Evolutionary conservation across 331 rosid species (phyloP).

Genomic region (Prunus yedoensis): DNA sequence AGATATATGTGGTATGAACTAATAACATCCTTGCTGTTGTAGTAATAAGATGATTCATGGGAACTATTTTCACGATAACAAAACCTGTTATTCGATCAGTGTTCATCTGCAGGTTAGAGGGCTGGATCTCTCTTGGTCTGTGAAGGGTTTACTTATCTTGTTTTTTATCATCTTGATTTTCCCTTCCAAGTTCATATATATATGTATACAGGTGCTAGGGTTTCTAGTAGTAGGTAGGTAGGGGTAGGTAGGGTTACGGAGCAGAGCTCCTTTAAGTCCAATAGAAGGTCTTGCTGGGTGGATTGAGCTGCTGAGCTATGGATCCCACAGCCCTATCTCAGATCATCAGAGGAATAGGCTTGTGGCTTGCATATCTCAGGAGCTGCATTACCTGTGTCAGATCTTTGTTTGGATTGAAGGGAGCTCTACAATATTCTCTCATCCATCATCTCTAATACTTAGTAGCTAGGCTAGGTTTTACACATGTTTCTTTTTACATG

Average conservation of each 20-base stretch:
- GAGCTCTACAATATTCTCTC: slow-evolving; percentile 68
- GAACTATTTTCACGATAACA: too few relatives aligned
- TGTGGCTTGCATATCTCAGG: slow-evolving; percentile 90
- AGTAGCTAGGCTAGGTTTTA: too few relatives aligned
- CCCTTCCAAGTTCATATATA: too few relatives aligned
- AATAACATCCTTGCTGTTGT: background rate
- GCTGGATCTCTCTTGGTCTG: too few relatives aligned
- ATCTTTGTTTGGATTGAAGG: slow-evolving; percentile 99
- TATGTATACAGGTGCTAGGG: too few relatives aligned
- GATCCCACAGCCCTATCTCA: slow-evolving; percentile 78
- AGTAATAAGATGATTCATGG: too few relatives aligned
- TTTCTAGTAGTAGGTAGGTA: background rate
- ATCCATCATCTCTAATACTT: background rate
- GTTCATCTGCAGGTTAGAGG: too few relatives aligned
- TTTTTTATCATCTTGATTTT: too few relatives aligned
- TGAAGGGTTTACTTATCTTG: too few relatives aligned
- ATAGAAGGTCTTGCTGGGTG: slow-evolving; percentile 63
- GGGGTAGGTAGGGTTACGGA: slow-evolving; percentile 30
- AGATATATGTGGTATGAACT: background rate
- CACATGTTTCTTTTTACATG: too few relatives aligned
- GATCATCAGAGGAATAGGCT: slow-evolving; percentile 27
- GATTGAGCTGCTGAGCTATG: slow-evolving; percentile 92
- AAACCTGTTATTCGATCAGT: too few relatives aligned
- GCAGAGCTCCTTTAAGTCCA: slow-evolving; percentile 97
- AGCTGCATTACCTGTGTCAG: slow-evolving; percentile 51